Percentiles rank a stretch among this genome's conserved stretches.
Conservation (phyloP, 805 yeast genomes). For the Yarrowia porcina region DNA sequence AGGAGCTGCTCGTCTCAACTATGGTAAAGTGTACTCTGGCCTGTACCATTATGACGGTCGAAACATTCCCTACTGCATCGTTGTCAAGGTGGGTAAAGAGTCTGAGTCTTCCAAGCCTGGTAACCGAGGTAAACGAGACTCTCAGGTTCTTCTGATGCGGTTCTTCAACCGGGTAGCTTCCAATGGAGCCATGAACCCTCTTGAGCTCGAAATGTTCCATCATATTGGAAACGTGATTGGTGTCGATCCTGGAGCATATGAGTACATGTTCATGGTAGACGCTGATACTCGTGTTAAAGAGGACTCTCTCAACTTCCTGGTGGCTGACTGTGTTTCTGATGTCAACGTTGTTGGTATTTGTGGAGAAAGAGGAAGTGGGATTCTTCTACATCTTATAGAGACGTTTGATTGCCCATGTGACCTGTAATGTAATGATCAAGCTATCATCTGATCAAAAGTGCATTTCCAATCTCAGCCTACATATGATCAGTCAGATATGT, state of each 20-base stretch:
- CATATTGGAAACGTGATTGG: slow-evolving; percentile 58
- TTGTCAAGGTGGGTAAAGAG: slow-evolving; percentile 62
- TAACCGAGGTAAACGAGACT: slow-evolving; percentile 63
- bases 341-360: slow-evolving; percentile 57
- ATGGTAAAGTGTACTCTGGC: slow-evolving; percentile 61
- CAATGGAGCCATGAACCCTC: slow-evolving; percentile 57
- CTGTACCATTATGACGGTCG: slow-evolving; percentile 55
- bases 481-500: too few species aligned
- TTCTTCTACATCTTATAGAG: too few species aligned
- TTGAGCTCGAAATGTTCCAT: slow-evolving; percentile 54
- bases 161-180: slow-evolving; percentile 59
- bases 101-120: slow-evolving; percentile 56
- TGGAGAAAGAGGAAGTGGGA: slow-evolving; percentile 58
- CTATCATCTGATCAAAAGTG: too few species aligned
- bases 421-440: too few species aligned
- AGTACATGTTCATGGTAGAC: slow-evolving; percentile 54
- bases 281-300: slow-evolving; percentile 59
- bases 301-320: slow-evolving; percentile 53
- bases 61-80: slow-evolving; percentile 52
- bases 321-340: slow-evolving; percentile 54
- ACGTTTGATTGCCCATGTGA: too few species aligned
- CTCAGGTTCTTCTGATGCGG: slow-evolving; percentile 56
- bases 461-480: too few species aligned
- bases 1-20: slow-evolving; percentile 58
- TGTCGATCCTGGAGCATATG: slow-evolving; percentile 55